A percentile compares a stretch with the other conserved stretches of the same genome.
phyloP scores from a whole-genome alignment of 768 basidiomycete genomes.

The Auricularia heimuer region DNA sequence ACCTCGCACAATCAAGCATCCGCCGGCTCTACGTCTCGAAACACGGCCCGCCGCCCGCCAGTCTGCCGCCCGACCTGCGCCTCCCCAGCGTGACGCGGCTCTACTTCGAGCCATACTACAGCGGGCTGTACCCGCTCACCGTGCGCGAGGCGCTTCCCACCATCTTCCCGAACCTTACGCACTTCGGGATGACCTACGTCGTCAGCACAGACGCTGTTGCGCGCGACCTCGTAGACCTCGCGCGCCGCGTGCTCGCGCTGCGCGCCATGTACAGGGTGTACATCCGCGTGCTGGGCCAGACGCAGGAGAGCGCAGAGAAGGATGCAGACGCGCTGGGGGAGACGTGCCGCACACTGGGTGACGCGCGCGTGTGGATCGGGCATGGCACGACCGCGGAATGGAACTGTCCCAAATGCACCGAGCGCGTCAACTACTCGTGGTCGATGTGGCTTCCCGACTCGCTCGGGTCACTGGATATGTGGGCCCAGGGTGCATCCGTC shows the following conservation, averaged over 20 bases:
- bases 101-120: not conserved
- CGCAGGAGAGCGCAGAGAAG: not conserved
- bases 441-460: not conserved
- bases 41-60: not conserved
- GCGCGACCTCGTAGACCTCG: not conserved
- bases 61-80: not conserved
- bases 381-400: not conserved
- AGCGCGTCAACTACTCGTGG: not conserved
- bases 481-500: not conserved
- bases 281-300: not conserved
- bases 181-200: not conserved
- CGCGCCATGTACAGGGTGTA: not conserved
- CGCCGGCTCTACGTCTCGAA: not conserved
- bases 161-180: not conserved
- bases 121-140: not conserved
- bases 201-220: not conserved
- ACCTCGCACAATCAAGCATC: not conserved
- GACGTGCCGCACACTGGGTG: not conserved
- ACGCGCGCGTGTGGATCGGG: not conserved
- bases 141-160: not conserved
- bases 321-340: not conserved
- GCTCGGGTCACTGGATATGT: not conserved
- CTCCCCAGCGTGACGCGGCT: not conserved
- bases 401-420: not conserved
- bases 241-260: not conserved